A percentile compares a stretch with the other conserved stretches of the same genome.
Conservation (phyloP, 2,329 filamentous ascomycete species). For the Colletotrichum sp. region DNA sequence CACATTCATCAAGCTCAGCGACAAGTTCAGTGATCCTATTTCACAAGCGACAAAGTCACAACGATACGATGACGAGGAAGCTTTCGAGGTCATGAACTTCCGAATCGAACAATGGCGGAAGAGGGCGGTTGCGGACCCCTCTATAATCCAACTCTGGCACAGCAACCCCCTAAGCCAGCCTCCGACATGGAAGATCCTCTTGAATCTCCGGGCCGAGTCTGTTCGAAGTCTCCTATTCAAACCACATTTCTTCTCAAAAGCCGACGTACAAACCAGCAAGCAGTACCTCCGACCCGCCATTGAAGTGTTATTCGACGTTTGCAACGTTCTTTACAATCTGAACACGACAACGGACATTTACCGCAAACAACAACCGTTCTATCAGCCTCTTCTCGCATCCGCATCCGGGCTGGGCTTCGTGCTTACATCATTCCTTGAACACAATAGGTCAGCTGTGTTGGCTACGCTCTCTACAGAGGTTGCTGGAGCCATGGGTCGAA, state of each 20-base stretch:
- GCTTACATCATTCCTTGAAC: background rate
- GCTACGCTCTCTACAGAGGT: background rate
- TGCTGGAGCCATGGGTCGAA: background rate
- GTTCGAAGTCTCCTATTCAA: background rate
- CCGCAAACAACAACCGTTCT: background rate
- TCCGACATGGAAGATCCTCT: background rate
- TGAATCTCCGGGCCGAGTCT: background rate
- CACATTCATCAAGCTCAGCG: conserved; percentile 24
- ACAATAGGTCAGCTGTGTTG: background rate
- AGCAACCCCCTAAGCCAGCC: background rate
- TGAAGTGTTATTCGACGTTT: background rate
- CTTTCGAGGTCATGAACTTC: conserved; percentile 32
- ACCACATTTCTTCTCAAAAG: background rate
- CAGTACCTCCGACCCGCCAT: background rate
- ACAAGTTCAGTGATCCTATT: conserved; percentile 24
- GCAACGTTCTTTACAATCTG: background rate
- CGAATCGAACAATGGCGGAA: conserved; percentile 29
- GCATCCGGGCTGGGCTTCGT: background rate
- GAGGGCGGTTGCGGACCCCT: conserved; percentile 21
- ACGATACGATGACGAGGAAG: conserved; percentile 27
- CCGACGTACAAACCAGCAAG: background rate
- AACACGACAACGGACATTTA: background rate
- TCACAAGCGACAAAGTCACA: conserved; percentile 13
- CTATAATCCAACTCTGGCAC: background rate
- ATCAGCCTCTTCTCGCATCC: background rate